Percentiles rank a stretch among this genome's conserved stretches.
Evolutionary conservation across 2,329 filamentous ascomycete genomes (phyloP).

Genomic region (Parastagonospora avenae): DNA sequence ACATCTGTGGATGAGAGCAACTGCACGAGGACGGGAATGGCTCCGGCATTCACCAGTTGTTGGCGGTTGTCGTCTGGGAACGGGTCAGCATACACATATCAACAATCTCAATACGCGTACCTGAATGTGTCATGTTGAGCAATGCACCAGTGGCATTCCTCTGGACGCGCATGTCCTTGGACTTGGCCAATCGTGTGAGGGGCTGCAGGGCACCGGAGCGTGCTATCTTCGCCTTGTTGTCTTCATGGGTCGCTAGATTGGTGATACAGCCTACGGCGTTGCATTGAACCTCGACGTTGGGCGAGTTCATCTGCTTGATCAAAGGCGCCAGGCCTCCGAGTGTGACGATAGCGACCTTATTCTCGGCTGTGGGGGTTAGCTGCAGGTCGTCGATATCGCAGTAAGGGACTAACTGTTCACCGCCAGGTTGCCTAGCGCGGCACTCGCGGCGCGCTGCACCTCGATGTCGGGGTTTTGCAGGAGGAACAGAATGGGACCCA

Average conservation of each 20-base stretch:
- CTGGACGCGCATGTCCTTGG: conserved; percentile 98
- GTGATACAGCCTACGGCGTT: conserved; percentile 99
- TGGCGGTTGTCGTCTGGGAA: conserved; percentile 89
- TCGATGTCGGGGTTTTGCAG: conserved; percentile 96
- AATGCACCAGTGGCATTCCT: conserved; percentile 95
- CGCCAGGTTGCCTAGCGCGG: conserved; percentile 91
- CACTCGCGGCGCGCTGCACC: conserved; percentile 94
- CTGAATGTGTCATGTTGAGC: conserved; percentile 98
- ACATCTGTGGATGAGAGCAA: conserved; percentile 91
- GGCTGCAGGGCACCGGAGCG: conserved; percentile 90
- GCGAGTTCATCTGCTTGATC: conserved; percentile 97
- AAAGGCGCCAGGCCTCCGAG: conserved; percentile 88
- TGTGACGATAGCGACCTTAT: conserved; percentile 95
- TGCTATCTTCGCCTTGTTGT: conserved; percentile 99
- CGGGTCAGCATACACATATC: conserved; percentile 23
- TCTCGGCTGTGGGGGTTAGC: conserved; percentile 76
- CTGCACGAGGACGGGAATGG: conserved; percentile 96
- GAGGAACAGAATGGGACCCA: conserved; percentile 94
- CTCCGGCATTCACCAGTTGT: conserved; percentile 94
- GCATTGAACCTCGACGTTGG: conserved; percentile 98
- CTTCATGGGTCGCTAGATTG: conserved; percentile 95
- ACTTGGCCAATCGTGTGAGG: conserved; percentile 89
- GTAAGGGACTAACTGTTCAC: conserved; percentile 76
- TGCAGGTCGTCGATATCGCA: conserved; percentile 3
- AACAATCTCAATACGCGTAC: conserved; percentile 56